Conservation (phyloP, 441 rosid species). For the Eruca vesicaria region DNA sequence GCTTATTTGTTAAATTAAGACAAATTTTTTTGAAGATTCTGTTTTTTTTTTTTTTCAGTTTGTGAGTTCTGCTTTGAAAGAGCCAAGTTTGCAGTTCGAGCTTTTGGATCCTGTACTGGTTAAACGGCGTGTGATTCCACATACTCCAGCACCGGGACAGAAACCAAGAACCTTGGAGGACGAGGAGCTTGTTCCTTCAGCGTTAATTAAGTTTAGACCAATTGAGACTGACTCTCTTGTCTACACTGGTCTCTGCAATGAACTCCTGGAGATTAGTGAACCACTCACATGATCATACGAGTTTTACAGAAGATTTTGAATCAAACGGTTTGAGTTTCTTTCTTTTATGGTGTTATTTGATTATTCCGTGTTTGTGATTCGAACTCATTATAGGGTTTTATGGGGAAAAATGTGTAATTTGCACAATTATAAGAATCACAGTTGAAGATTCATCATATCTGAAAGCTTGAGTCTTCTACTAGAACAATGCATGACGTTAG, state of each 20-base stretch:
- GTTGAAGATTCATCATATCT: slow-evolving; percentile 5
- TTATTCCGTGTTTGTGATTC: background rate
- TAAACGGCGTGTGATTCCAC: slow-evolving; percentile 66
- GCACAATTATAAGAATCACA: background rate
- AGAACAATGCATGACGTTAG: slow-evolving; percentile 2
- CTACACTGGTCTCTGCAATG: slow-evolving; percentile 73
- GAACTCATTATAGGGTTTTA: slow-evolving; percentile 3
- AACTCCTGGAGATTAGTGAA: slow-evolving; percentile 62
- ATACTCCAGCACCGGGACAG: slow-evolving; percentile 48
- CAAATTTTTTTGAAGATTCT: background rate
- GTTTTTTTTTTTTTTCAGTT: slow-evolving; percentile 45
- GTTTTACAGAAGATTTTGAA: background rate
- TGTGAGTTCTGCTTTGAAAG: slow-evolving; percentile 75
- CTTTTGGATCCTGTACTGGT: slow-evolving; percentile 65
- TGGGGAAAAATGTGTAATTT: background rate
- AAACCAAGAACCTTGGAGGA: slow-evolving; percentile 64
- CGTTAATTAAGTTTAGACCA: slow-evolving; percentile 80
- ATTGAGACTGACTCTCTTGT: slow-evolving; percentile 59
- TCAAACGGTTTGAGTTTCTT: background rate
- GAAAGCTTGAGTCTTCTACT: background rate
- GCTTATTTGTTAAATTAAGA: background rate
- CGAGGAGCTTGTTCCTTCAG: slow-evolving; percentile 83
- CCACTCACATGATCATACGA: slow-evolving; percentile 38
- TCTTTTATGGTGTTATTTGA: background rate
- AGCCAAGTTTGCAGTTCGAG: slow-evolving; percentile 77